These are phyloP conservation scores for Malus hybrid DNA, from an alignment of 331 rosid genomes.

Conservation along the genomic window DNA sequence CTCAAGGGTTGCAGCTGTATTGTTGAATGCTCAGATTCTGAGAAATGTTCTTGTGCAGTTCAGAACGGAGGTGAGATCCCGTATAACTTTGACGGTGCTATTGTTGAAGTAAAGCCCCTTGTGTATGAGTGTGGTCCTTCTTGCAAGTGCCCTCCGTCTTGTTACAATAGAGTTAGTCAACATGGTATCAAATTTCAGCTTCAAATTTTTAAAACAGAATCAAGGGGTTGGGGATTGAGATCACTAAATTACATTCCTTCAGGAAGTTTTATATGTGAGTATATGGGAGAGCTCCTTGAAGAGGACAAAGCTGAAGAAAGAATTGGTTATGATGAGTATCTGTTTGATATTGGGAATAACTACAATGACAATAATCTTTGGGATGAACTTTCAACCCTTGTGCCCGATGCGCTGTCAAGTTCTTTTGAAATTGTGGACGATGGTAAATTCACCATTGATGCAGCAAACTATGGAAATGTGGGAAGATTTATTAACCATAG, in stretches of 20 bases:
- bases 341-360: slow-evolving; percentile 79
- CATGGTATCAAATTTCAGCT: slow-evolving; percentile 68
- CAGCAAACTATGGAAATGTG: slow-evolving; percentile 62
- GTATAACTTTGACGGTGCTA: slow-evolving; percentile 65
- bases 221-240: slow-evolving; percentile 94
- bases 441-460: slow-evolving; percentile 75
- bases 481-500: slow-evolving; percentile 91
- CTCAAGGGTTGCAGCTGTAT: slow-evolving; percentile 62
- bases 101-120: slow-evolving; percentile 75
- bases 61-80: slow-evolving; percentile 88
- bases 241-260: slow-evolving; percentile 81
- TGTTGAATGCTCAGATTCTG: slow-evolving; percentile 66
- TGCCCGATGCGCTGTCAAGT: slow-evolving; percentile 43
- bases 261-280: slow-evolving; percentile 85
- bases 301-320: slow-evolving; percentile 81
- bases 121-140: slow-evolving; percentile 82
- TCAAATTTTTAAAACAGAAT: slow-evolving; percentile 68
- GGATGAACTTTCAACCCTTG: slow-evolving; percentile 59
- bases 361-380: slow-evolving; percentile 42
- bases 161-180: slow-evolving; percentile 77
- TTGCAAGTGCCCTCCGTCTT: slow-evolving; percentile 70
- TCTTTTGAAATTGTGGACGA: slow-evolving; percentile 43
- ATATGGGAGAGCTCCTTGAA: slow-evolving; percentile 82
- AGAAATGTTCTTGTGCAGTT: slow-evolving; percentile 61
- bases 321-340: slow-evolving; percentile 78